Base-by-base conservation (phyloP, 805 yeast species). In the Sugiyamaella marilandica region DNA sequence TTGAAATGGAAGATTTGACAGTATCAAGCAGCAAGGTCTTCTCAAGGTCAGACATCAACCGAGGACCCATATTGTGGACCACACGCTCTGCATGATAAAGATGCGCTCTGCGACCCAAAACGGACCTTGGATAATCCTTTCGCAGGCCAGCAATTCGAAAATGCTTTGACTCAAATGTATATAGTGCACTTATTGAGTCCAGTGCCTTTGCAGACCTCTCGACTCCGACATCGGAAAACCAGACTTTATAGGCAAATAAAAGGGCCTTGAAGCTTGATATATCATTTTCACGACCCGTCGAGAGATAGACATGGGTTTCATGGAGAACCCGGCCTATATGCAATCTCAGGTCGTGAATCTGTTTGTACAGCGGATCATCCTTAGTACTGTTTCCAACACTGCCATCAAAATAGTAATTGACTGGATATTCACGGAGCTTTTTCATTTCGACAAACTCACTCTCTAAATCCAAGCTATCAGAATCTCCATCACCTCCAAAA, bases 141-240 rank as follows among this genome's bases (percentile, higher is more conserved):
- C 81, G 70, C 18, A 81, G 66, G 43, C 86, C 82, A 4, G 84
- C 78, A 3, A 87, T 70, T n/a, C 79, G 73, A 62, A 85, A 91
- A 9, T 82, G 72, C 36, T 77, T 76, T 44, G 78, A 78, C 50
- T 84, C 73, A 61, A 78, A 82, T 0, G 76, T 73, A 54, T 82
- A 79, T 45, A 80, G 80, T 33, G 84, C 72, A 35, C 72, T 70
- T 4, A 83, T 66, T 31, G 71, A 78, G 44, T 81, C 83, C 53
- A 82, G 79, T 2, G 77, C 70, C 41, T 77, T 82, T 47, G 83
- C 76, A 0, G 84, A 67, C 10, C 85, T 71, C 59, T 87, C 95
- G 51, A 80, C 76, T 1, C 96, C 95, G 24, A 85, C 84, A 63
- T 89, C 94, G 24, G 85, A 74, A 59, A 85, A 83, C 88, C 95